These are phyloP conservation scores for Gossypium aridum DNA, from an alignment of 441 rosid genomes.

Conservation along the genomic window DNA sequence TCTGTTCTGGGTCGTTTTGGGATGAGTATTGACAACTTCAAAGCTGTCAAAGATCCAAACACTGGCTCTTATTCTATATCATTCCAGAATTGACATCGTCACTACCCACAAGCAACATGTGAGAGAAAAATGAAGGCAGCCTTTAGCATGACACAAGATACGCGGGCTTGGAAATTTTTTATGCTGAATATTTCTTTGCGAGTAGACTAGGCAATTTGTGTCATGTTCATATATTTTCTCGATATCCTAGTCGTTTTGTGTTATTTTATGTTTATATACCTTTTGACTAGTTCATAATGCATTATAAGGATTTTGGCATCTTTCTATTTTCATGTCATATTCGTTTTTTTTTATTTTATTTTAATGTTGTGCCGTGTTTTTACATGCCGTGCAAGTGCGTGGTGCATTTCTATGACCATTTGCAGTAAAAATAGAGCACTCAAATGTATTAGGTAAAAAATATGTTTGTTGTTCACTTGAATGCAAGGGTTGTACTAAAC, in stretches of 20 bases:
- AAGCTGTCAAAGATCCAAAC: constrained; percentile 91
- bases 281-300: not conserved
- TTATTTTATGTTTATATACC: not conserved
- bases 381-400: no score
- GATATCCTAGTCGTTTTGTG: not conserved
- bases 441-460: not conserved
- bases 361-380: not conserved
- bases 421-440: not conserved
- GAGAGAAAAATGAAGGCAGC: not conserved
- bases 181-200: not conserved
- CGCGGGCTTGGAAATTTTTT: not conserved
- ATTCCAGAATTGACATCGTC: constrained; percentile 46
- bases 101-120: constrained; percentile 1
- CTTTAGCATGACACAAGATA: not conserved
- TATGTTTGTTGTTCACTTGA: not conserved
- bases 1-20: constrained; percentile 83
- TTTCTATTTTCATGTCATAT: not conserved
- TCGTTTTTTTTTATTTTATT: not conserved
- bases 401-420: no score
- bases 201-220: not conserved
- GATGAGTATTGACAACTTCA: constrained; percentile 89
- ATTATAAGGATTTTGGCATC: not conserved
- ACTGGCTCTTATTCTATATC: constrained; percentile 86
- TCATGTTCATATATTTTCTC: not conserved
- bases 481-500: not conserved